A percentile compares a stretch with the other conserved stretches of the same genome.
Conservation (phyloP, 352 stramenopile genomes). For the Plasmopara viticola region DNA sequence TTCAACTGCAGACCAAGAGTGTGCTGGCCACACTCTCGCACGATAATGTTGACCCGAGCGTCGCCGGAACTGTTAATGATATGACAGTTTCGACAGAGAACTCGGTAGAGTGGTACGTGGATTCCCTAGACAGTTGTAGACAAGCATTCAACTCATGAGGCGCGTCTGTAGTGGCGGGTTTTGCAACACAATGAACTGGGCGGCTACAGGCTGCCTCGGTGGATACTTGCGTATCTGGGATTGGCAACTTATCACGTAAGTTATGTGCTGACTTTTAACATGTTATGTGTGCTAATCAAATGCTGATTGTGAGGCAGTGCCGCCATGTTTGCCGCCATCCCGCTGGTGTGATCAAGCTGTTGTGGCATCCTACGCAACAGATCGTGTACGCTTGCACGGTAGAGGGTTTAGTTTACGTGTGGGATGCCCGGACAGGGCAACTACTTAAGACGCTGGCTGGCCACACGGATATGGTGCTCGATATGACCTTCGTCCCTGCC, state of each 20-base stretch:
- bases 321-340: conserved; percentile 84
- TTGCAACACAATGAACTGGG: conserved; percentile 92
- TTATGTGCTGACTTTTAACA: not conserved
- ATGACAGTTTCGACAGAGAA: conserved; percentile 54
- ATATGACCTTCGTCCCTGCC: conserved; percentile 73
- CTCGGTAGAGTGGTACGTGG: conserved; percentile 78
- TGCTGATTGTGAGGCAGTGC: conserved; percentile 37
- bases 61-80: conserved; percentile 43
- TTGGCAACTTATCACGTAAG: conserved; percentile 75
- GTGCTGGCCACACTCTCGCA: conserved; percentile 87
- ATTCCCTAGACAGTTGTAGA: not conserved
- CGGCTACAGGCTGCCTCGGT: conserved; percentile 91
- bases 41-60: conserved; percentile 42
- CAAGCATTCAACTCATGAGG: conserved; percentile 1
- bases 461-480: conserved; percentile 90
- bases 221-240: conserved; percentile 96
- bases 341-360: conserved; percentile 85
- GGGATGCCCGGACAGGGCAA: conserved; percentile 85
- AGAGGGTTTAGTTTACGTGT: conserved; percentile 87
- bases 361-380: conserved; percentile 84
- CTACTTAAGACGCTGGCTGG: conserved; percentile 71
- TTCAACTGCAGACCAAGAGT: conserved; percentile 92
- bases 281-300: not conserved
- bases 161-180: conserved; percentile 83
- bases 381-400: conserved; percentile 86